Conservation (phyloP, 148 eudicot species). For the Cornus florida region DNA sequence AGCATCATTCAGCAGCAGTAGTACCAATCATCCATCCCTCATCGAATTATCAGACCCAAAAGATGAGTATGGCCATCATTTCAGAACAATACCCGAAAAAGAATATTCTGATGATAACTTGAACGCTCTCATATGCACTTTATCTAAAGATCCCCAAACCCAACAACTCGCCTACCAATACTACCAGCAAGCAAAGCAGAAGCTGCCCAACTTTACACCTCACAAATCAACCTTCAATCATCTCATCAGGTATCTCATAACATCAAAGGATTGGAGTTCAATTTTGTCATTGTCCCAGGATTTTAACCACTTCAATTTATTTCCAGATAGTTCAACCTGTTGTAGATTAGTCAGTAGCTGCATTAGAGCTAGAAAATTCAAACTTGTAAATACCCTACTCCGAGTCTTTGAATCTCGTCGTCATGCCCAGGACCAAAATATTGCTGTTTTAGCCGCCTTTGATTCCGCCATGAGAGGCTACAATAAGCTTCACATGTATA, state of each 20-base stretch:
- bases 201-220: conserved; percentile 39
- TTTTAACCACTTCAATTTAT: conserved; percentile 32
- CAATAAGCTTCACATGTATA: conserved; percentile 90
- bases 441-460: conserved; percentile 45
- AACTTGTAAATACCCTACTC: conserved; percentile 45
- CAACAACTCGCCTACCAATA: conserved; percentile 47
- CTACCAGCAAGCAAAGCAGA: conserved; percentile 56
- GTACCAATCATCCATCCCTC: conserved; percentile 5
- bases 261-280: conserved; percentile 51
- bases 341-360: conserved; percentile 54
- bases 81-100: not conserved
- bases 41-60: conserved; percentile 21
- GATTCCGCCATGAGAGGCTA: conserved; percentile 63
- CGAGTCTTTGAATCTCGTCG: conserved; percentile 25
- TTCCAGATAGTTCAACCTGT: conserved; percentile 53
- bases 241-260: conserved; percentile 52
- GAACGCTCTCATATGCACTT: conserved; percentile 31
- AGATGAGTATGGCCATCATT: conserved; percentile 6
- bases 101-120: conserved; percentile 10
- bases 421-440: conserved; percentile 15
- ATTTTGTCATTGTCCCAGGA: conserved; percentile 42
- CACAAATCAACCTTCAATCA: conserved; percentile 39
- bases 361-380: conserved; percentile 62
- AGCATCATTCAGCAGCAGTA: not conserved
- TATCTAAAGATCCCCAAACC: conserved; percentile 45